phyloP scores from a whole-genome alignment of 2,329 filamentous ascomycete genomes.

The Paramyrothecium roridum region DNA sequence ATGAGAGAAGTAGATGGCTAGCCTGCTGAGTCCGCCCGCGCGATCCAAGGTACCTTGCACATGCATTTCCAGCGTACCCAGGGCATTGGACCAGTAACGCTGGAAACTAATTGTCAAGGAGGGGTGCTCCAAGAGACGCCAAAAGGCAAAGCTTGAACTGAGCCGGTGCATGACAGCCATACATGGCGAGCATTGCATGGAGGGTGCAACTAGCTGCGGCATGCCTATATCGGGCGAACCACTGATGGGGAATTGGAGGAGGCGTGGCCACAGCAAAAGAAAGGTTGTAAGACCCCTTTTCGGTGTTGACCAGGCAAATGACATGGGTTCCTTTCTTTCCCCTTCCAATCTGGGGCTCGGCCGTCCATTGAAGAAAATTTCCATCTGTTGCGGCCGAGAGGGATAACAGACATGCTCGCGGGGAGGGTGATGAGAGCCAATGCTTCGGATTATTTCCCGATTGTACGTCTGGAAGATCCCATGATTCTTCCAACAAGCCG shows the following conservation, averaged over 20 bases:
- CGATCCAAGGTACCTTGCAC: not conserved
- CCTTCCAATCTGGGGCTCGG: no score
- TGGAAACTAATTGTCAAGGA: not conserved
- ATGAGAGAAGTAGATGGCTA: not conserved
- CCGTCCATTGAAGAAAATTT: no score
- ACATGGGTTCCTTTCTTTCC: no score
- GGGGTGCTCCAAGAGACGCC: not conserved
- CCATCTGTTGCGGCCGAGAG: no score
- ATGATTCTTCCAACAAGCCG: no score
- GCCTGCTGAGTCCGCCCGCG: not conserved
- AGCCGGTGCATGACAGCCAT: not conserved
- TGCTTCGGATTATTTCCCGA: no score
- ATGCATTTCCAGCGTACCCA: not conserved
- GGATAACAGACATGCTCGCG: no score
- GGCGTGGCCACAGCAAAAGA: not conserved
- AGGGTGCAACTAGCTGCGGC: slow-evolving; percentile 21
- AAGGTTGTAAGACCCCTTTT: not conserved
- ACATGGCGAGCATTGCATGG: slow-evolving; percentile 18
- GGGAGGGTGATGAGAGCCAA: no score
- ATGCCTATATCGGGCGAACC: slow-evolving; percentile 1
- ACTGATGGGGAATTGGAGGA: slow-evolving; percentile 7
- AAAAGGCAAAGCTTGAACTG: not conserved
- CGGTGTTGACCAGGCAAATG: no score
- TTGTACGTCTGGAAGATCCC: no score
- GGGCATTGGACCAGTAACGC: not conserved